These are phyloP conservation scores for Verticillium longisporum DNA, from an alignment of 2,329 filamentous ascomycete genomes.

Conservation along the genomic window DNA sequence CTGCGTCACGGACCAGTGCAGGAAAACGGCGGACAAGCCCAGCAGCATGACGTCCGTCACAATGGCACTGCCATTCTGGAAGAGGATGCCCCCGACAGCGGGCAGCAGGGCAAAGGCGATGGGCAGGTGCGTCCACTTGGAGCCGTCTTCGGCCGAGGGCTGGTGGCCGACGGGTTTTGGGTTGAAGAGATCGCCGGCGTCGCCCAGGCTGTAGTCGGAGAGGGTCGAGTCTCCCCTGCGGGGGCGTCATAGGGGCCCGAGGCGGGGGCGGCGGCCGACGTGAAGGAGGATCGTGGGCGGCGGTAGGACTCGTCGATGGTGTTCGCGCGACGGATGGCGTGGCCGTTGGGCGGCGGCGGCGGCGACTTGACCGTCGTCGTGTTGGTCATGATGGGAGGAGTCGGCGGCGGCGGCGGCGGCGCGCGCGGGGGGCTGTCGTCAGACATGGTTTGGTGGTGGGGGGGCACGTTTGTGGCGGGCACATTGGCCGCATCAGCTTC, in stretches of 20 bases:
- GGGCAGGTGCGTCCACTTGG: conserved; percentile 73
- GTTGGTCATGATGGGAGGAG: background rate
- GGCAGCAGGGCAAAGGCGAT: conserved; percentile 79
- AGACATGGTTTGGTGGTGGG: background rate
- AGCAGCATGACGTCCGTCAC: conserved; percentile 82
- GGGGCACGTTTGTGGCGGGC: background rate
- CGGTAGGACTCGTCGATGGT: conserved; percentile 27
- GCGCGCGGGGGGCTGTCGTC: background rate
- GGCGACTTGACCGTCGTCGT: background rate
- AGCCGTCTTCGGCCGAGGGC: conserved; percentile 19
- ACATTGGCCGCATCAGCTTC: background rate
- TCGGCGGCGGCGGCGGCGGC: background rate
- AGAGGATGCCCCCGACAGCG: conserved; percentile 76
- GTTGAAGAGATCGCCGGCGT: conserved; percentile 64
- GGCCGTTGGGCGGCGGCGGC: conserved; percentile 18
- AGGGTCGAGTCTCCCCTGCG: conserved; percentile 70
- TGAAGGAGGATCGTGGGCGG: conserved; percentile 13
- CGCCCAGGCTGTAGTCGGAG: conserved; percentile 66
- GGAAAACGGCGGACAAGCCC: conserved; percentile 71
- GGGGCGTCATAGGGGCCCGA: conserved; percentile 14
- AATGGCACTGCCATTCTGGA: conserved; percentile 75
- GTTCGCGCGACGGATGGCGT: conserved; percentile 32
- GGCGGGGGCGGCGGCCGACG: background rate
- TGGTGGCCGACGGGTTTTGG: conserved; percentile 25
- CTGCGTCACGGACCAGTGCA: conserved; percentile 86